phyloP scores from a whole-genome alignment of 805 yeast genomes.

The Lachancea mirantina region DNA sequence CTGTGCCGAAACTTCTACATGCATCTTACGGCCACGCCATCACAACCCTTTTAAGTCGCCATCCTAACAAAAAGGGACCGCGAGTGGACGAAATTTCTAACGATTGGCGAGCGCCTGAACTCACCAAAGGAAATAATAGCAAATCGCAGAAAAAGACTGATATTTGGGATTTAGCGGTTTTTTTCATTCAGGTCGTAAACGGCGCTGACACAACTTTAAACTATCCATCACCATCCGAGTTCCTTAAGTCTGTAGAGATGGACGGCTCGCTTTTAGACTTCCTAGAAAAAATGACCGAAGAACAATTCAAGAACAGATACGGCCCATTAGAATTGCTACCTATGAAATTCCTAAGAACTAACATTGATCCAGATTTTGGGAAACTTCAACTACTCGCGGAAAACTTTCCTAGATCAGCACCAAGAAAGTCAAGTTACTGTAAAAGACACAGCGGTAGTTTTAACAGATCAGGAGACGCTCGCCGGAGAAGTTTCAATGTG shows the following conservation, averaged over 20 bases:
- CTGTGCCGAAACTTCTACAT: slow-evolving; percentile 51
- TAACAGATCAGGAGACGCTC: slow-evolving; percentile 11
- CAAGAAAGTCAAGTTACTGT: slow-evolving; percentile 11
- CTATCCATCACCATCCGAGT: slow-evolving; percentile 57
- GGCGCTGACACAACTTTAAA: slow-evolving; percentile 52
- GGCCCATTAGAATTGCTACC: slow-evolving; percentile 83
- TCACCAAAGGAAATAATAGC: slow-evolving; percentile 30
- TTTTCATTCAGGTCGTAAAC: slow-evolving; percentile 57
- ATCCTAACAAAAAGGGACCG: slow-evolving; percentile 31
- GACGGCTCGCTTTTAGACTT: slow-evolving; percentile 62
- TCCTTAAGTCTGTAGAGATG: slow-evolving; percentile 40
- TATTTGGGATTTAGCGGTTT: slow-evolving; percentile 86
- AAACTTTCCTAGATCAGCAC: slow-evolving; percentile 1
- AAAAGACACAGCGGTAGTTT: slow-evolving; percentile 4
- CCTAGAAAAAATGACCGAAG: slow-evolving; percentile 55
- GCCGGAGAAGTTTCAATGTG: slow-evolving; percentile 37
- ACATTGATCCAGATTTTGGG: slow-evolving; percentile 37
- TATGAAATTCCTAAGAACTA: slow-evolving; percentile 71
- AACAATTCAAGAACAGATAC: slow-evolving; percentile 62
- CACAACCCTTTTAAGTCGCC: slow-evolving; percentile 33
- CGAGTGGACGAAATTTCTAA: slow-evolving; percentile 18
- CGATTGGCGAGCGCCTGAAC: slow-evolving; percentile 79
- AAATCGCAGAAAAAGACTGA: slow-evolving; percentile 76
- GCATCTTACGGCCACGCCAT: slow-evolving; percentile 52
- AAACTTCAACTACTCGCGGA: slow-evolving; percentile 14